Conservation (phyloP, 345 rosid genomes). For the Excoecaria cochinchinensis region DNA sequence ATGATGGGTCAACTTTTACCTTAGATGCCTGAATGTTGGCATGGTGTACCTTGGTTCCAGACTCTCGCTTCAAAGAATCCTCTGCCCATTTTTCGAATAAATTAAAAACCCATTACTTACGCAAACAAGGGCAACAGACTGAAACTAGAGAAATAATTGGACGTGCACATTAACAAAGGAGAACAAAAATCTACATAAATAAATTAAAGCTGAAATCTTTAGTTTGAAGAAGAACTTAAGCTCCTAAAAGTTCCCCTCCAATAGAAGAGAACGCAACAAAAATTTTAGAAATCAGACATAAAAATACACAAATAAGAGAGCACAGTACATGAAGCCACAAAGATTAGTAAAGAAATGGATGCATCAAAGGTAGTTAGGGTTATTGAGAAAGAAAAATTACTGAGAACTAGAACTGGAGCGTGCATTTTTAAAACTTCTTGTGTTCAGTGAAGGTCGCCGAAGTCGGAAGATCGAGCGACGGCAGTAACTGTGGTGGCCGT, state of each 20-base stretch:
- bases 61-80: conserved; percentile 92
- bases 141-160: too few species aligned
- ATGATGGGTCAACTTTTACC: conserved; percentile 29
- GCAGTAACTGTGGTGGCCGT: background rate
- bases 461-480: background rate
- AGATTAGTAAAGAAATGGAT: too few species aligned
- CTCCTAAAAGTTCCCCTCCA: too few species aligned
- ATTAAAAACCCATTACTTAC: conserved; percentile 7
- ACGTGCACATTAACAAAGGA: background rate
- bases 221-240: too few species aligned
- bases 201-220: background rate
- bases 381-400: conserved; percentile 36
- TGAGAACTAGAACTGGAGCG: conserved; percentile 82
- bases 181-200: background rate
- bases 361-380: background rate
- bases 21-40: conserved; percentile 87
- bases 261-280: too few species aligned
- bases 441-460: background rate
- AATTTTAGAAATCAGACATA: background rate
- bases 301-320: background rate
- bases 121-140: background rate
- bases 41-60: conserved; percentile 86
- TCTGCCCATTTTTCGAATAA: conserved; percentile 41
- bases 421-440: conserved; percentile 41
- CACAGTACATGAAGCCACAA: background rate